These are phyloP conservation scores for Cardiospermum halicacabum DNA, from an alignment of 345 rosid species.

Conservation along the genomic window DNA sequence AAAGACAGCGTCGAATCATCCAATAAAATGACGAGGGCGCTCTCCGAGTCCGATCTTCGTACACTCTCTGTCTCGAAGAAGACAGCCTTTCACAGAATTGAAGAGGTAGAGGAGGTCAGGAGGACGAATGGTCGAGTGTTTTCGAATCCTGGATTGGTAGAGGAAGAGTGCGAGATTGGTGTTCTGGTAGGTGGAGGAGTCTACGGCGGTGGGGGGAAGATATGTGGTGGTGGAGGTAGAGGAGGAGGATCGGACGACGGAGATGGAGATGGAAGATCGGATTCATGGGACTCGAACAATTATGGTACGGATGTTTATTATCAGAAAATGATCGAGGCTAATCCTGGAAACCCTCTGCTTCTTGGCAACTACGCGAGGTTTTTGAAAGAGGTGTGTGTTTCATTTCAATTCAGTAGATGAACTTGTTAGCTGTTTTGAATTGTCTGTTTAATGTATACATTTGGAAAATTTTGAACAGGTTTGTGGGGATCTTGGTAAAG, in stretches of 20 bases:
- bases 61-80: conserved; percentile 31
- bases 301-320: conserved; percentile 54
- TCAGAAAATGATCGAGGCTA: conserved; percentile 73
- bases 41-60: conserved; percentile 56
- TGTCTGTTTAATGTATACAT: not conserved
- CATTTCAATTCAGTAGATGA: too few species aligned
- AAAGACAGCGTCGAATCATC: conserved; percentile 22
- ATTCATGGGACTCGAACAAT: conserved; percentile 29
- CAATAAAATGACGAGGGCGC: conserved; percentile 39
- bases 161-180: conserved; percentile 22
- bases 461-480: conserved; percentile 48
- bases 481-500: conserved; percentile 51
- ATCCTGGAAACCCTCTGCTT: conserved; percentile 75
- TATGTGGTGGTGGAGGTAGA: conserved; percentile 40
- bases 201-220: conserved; percentile 44
- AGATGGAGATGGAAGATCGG: conserved; percentile 29
- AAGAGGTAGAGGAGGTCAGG: conserved; percentile 35
- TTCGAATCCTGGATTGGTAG: conserved; percentile 22
- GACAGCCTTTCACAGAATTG: conserved; percentile 21
- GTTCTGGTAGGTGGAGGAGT: conserved; percentile 34
- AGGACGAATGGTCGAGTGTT: conserved; percentile 5
- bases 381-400: not conserved
- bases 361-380: conserved; percentile 81
- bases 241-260: conserved; percentile 39
- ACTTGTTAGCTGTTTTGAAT: not conserved